Evolutionary conservation across 2,329 filamentous ascomycete species (phyloP).

Genomic region (Didymella exigua): DNA sequence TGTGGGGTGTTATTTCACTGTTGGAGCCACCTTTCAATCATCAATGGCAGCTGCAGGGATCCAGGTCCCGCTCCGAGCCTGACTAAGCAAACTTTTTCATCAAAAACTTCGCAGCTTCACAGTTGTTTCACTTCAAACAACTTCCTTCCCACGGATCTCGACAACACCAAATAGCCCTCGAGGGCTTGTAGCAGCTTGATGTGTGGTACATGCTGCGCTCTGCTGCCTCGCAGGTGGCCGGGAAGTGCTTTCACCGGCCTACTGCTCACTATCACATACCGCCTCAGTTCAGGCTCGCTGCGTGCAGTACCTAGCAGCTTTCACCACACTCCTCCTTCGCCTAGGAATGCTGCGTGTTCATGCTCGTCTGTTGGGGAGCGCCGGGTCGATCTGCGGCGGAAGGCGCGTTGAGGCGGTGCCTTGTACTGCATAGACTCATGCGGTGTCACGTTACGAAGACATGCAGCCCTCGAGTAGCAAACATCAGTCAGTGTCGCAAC

Average conservation of each 20-base stretch:
- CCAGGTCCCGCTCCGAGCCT: conserved; percentile 2
- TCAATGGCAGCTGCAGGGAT: conserved; percentile 12
- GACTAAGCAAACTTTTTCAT: conserved; percentile 14
- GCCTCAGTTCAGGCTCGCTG: background rate
- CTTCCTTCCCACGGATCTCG: background rate
- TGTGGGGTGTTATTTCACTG: conserved; percentile 12
- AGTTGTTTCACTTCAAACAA: background rate
- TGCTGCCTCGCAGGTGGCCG: background rate
- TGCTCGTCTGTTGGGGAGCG: conserved; percentile 2
- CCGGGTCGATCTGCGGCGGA: conserved; percentile 3
- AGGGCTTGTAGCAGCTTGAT: background rate
- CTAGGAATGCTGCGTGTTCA: background rate
- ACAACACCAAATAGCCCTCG: background rate
- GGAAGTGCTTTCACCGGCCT: background rate
- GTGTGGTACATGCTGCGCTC: background rate
- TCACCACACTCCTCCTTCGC: background rate
- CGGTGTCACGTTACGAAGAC: conserved; percentile 9
- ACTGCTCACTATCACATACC: background rate
- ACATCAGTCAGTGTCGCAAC: background rate
- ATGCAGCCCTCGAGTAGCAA: conserved; percentile 8
- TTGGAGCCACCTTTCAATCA: conserved; percentile 20
- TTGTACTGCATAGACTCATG: conserved; percentile 6
- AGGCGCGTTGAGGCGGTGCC: conserved; percentile 3
- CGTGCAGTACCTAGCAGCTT: background rate
- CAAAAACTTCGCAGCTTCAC: conserved; percentile 10